phyloP scores from a whole-genome alignment of 2,329 filamentous ascomycete genomes.

The Aspergillus caelatus region DNA sequence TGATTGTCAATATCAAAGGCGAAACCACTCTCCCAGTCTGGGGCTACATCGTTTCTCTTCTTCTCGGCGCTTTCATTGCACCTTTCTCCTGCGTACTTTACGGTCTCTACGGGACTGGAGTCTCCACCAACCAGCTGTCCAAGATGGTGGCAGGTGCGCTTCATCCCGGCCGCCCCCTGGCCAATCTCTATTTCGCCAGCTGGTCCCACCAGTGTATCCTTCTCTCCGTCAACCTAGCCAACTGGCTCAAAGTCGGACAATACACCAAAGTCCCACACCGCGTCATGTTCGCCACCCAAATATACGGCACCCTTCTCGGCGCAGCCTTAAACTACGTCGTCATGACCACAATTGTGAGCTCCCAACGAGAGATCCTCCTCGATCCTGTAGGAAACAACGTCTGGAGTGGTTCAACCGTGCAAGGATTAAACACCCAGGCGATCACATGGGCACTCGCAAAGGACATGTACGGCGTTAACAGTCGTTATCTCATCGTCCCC shows the following conservation, averaged over 20 bases:
- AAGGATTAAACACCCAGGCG: conserved; percentile 44
- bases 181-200: conserved; percentile 30
- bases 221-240: conserved; percentile 27
- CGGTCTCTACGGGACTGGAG: conserved; percentile 23
- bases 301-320: conserved; percentile 59
- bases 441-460: conserved; percentile 52
- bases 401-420: conserved; percentile 58
- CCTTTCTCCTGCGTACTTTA: conserved; percentile 43
- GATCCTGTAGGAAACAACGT: conserved; percentile 51
- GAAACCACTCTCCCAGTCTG: conserved; percentile 52
- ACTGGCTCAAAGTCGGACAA: conserved; percentile 24
- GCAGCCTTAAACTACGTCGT: conserved; percentile 59
- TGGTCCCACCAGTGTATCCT: conserved; percentile 34
- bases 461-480: conserved; percentile 55
- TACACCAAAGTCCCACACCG: conserved; percentile 59
- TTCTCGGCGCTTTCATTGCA: conserved; percentile 50
- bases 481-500: conserved; percentile 52
- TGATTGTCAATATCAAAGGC: conserved; percentile 51
- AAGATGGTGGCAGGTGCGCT: conserved; percentile 32
- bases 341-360: conserved; percentile 57
- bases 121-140: conserved; percentile 27
- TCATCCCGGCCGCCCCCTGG: conserved; percentile 28
- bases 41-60: conserved; percentile 52
- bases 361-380: conserved; percentile 52
- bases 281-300: conserved; percentile 59